Evolutionary conservation across 345 rosid genomes (phyloP).

Genomic region (Populus davidiana): DNA sequence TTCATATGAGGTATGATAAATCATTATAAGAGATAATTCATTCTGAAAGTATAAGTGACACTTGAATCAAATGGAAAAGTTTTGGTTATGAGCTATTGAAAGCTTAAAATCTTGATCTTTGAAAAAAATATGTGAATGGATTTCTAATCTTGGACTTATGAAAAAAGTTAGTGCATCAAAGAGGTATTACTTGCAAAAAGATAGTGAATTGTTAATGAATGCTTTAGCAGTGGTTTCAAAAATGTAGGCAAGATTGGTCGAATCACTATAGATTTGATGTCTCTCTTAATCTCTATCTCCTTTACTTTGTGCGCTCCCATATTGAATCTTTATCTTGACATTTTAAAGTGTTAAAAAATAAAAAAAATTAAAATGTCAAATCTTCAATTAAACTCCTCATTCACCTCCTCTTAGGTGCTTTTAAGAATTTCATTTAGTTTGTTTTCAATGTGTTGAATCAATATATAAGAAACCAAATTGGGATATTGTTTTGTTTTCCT

Average conservation of each 20-base stretch:
- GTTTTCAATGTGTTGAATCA: too few relatives aligned
- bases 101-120: too few relatives aligned
- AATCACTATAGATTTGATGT: too few relatives aligned
- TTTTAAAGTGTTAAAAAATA: neutral
- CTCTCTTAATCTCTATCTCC: too few relatives aligned
- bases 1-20: neutral
- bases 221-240: too few relatives aligned
- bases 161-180: neutral
- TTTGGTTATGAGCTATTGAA: too few relatives aligned
- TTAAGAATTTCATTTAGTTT: neutral
- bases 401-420: neutral
- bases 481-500: neutral
- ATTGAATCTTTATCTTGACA: too few relatives aligned
- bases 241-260: too few relatives aligned
- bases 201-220: neutral
- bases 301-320: accelerated
- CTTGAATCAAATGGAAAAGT: too few relatives aligned
- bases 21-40: accelerated
- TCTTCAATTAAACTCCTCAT: neutral
- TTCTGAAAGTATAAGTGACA: too few relatives aligned
- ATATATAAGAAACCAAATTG: neutral
- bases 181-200: neutral
- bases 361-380: too few relatives aligned
- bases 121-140: neutral
- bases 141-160: neutral